Evolutionary conservation across 192 early-diverging fungal genomes (phyloP), one percentile per base, ranked within the genome.

Genomic region (Lunasporangiospora selenospora): DNA sequence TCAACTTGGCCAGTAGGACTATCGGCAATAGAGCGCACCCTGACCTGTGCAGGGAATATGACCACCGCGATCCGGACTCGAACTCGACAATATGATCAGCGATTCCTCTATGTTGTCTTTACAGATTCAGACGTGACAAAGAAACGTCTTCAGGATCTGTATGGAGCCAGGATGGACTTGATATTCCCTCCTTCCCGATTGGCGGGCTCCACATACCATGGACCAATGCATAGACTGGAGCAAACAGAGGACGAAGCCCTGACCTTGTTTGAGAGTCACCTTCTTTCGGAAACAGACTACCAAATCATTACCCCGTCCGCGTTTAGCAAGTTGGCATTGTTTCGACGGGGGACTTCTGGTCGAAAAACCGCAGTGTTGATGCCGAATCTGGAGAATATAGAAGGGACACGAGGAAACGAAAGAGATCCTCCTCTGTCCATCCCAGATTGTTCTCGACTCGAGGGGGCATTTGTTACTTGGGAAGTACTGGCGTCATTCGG

Each of bases 231-330:
- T n/a, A n/a, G n/a, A n/a, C n/a, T n/a, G n/a, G n/a, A n/a, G n/a
- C n/a, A n/a, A n/a, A 12, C 18, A 23, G 9, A 38, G 7, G 51
- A 53, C 10, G 51, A 53, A 26, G 52, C 24, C 3, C 39, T 24
- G 10, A 40, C 3, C 0, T 4, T 53, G n/a, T n/a, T 51, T 27
- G 21, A 36, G 33, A 53, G 52, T 13, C 39, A 39, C 11, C 52
- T 53, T 21, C 39, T 53, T 15, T 53, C 52, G 21, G 52, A 53
- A 37, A 53, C 52, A 16, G 52, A 53, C 34, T 53, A 53, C 31
- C 52, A 53, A 26, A 39, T 53, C 37, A 21, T 53, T 5, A 53
- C 37, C 21, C 23, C 52, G 12, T 33, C 52, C 3, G 36, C 21
- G 33, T 53, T 53, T 24, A 53, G 52, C 52, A 53, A 53, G 19